phyloP scores from a whole-genome alignment of 2,329 filamentous ascomycete genomes.

The Alternaria longipes region DNA sequence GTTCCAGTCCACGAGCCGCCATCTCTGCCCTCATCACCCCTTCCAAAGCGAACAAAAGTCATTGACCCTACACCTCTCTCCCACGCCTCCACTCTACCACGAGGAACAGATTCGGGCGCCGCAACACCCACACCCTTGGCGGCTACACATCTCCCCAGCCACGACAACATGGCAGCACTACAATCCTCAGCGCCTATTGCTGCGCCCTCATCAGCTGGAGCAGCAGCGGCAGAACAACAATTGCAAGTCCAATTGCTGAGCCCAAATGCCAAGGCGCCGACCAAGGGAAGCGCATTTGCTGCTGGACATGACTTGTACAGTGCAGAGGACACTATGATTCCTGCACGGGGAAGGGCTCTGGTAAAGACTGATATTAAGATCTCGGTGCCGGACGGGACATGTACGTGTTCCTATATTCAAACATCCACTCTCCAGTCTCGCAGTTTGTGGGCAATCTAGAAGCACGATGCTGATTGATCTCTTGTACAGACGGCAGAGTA shows the following conservation, averaged over 20 bases:
- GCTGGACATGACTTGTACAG: conserved; percentile 95
- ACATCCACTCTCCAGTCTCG: neutral
- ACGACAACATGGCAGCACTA: conserved; percentile 28
- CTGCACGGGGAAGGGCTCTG: conserved; percentile 81
- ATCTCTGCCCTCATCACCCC: conserved; percentile 74
- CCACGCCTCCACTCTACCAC: conserved; percentile 37
- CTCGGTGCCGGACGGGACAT: conserved; percentile 88
- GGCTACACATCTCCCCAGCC: conserved; percentile 22
- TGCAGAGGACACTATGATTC: conserved; percentile 76
- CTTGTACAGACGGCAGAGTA: conserved; percentile 77
- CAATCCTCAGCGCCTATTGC: conserved; percentile 37
- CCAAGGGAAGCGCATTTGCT: conserved; percentile 85
- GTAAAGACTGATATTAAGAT: conserved; percentile 93
- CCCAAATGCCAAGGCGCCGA: conserved; percentile 80
- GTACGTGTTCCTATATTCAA: conserved; percentile 62
- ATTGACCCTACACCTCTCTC: conserved; percentile 52
- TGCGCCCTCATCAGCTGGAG: conserved; percentile 32
- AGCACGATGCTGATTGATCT: neutral
- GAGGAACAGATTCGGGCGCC: conserved; percentile 43
- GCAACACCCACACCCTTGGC: conserved; percentile 49
- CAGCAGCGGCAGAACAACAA: conserved; percentile 56
- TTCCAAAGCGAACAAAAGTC: conserved; percentile 82
- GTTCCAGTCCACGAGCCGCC: conserved; percentile 54
- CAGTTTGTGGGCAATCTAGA: neutral
- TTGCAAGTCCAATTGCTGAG: conserved; percentile 90